Evolutionary conservation across 495 filamentous ascomycete genomes (phyloP), one percentile per base, ranked within the genome.

Genomic region (Aspergillus saccharolyticus): DNA sequence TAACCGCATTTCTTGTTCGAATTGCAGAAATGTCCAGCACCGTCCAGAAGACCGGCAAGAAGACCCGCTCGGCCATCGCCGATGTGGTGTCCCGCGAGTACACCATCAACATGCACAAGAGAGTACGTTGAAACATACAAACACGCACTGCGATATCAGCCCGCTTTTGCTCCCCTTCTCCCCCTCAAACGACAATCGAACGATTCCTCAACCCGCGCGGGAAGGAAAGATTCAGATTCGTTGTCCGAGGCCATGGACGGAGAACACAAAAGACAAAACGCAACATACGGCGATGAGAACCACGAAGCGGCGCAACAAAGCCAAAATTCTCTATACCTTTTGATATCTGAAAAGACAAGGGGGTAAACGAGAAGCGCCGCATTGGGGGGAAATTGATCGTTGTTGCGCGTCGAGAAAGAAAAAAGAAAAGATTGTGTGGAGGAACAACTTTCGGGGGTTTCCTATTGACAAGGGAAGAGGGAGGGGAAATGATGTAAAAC

Each of bases 71-170:
- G 73, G 94, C 94, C 78, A 96, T 97, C 75, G 87, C 89, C 71
- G 92, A 97, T 78, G 95, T 97, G 69, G 94, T 99, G 71, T 86
- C 94, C 58, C 91, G 94, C 83, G 95, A 99, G 83, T 99, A 97
- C 85, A 99, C 94, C 75, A 99, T 99, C 83, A 93, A 99, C 85
- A 80, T 99, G 62, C 94, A 99, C 88, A 97, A 96, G 86, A 86
- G 92, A 77, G 94, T 97, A 95, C 76, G 89, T 90, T 76, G 70
- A 76, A 61, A 45, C 39, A 42, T 33, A 54, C 22, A 51, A 21
- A 44, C 28, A 42, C 50, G 42, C 51, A 43, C 43, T 45, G 28
- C n/a, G 44, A 33, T 17, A 28, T 33, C 44, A 45, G 42, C 25
- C 42, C 17, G 42, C 24, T 52, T 52, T 44, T 42, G 12, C 44